These are phyloP conservation scores for Amoebophrya sp. DNA, from an alignment of 169 alveolate genomes.

Conservation along the genomic window DNA sequence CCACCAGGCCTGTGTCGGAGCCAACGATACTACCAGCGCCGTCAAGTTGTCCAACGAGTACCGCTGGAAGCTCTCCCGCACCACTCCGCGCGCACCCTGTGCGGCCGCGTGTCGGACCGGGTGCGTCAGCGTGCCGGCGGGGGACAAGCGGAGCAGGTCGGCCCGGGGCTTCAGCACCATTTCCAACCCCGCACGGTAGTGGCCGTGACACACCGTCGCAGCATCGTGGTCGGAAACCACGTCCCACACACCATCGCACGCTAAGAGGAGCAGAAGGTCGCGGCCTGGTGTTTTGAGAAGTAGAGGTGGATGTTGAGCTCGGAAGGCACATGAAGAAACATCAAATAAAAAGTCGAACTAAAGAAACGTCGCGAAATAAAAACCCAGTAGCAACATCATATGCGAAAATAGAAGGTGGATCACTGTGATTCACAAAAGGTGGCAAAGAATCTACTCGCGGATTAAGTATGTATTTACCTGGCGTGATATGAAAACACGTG, in stretches of 20 bases:
- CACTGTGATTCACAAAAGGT: too few relatives aligned
- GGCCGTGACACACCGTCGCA: not conserved
- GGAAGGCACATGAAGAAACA: too few relatives aligned
- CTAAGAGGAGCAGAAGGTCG: not conserved
- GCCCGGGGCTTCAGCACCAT: not conserved
- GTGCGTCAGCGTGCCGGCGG: not conserved
- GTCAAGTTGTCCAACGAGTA: slow-evolving; percentile 5
- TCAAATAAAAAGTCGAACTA: too few relatives aligned
- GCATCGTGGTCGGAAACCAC: not conserved
- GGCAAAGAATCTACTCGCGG: too few relatives aligned
- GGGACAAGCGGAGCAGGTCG: not conserved
- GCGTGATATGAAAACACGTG: not conserved
- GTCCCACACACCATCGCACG: not conserved
- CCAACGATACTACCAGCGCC: not conserved
- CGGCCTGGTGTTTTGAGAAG: not conserved
- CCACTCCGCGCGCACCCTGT: not conserved
- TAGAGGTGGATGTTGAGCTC: too few relatives aligned
- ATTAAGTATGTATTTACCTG: too few relatives aligned
- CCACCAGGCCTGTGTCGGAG: not conserved
- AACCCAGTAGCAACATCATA: too few relatives aligned
- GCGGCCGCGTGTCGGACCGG: not conserved
- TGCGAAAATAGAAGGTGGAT: too few relatives aligned
- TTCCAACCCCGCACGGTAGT: not conserved
- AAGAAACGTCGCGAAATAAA: too few relatives aligned
- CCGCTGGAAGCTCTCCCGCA: not conserved